Conservation (phyloP, 2,329 filamentous ascomycete genomes). For the Dryadomyces sulphureus region DNA sequence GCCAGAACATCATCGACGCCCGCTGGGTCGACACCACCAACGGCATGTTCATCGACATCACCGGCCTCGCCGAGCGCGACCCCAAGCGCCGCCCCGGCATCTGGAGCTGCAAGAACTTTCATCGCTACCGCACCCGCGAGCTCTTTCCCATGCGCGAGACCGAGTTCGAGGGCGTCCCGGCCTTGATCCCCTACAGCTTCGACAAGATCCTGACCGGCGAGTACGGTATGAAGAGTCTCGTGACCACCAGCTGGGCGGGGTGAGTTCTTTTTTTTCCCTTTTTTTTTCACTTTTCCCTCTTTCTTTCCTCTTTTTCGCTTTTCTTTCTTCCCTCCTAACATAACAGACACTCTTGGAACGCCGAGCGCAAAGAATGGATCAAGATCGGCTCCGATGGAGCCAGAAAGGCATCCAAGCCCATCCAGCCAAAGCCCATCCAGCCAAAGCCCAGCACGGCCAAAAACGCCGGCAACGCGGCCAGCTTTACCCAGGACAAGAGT, state of each 20-base stretch:
- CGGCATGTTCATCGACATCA: conserved; percentile 75
- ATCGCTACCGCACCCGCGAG: conserved; percentile 55
- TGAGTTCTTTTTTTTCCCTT: conserved; percentile 22
- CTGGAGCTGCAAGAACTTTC: conserved; percentile 69
- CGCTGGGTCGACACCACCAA: conserved; percentile 67
- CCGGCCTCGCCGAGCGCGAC: conserved; percentile 55
- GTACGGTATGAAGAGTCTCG: conserved; percentile 47
- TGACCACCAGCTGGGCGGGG: conserved; percentile 45
- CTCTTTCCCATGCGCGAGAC: conserved; percentile 63
- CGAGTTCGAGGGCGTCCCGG: conserved; percentile 58
- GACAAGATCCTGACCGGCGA: conserved; percentile 51
- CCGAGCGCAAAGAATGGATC: conserved; percentile 41
- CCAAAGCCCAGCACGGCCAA: no score
- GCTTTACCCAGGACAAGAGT: no score
- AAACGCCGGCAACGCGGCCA: no score
- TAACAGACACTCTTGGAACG: conserved; percentile 44
- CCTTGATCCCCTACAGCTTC: conserved; percentile 54
- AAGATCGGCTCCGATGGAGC: not conserved
- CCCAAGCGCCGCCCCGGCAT: conserved; percentile 42
- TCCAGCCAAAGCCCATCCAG: no score
- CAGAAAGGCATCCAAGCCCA: not conserved
- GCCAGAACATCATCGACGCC: conserved; percentile 68
- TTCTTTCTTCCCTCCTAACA: not conserved
- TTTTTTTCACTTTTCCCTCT: not conserved
- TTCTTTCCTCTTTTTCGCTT: not conserved